Percentiles rank a stretch among this genome's conserved stretches.
phyloP scores from a whole-genome alignment of 768 basidiomycete genomes.

The Trametes coccinea region DNA sequence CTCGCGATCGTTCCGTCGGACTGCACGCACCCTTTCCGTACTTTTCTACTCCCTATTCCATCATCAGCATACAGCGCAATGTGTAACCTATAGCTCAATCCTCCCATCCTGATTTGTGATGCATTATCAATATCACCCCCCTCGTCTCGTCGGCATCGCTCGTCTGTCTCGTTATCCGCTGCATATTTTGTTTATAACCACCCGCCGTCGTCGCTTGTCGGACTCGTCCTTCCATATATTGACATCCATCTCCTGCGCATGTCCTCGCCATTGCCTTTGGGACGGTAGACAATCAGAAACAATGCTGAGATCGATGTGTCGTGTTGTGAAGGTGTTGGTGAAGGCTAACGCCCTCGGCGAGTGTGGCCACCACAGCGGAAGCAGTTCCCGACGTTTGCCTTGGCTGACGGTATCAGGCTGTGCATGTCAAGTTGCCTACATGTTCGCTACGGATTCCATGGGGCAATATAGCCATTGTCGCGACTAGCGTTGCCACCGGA shows the following conservation, averaged over 20 bases:
- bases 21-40: conserved; percentile 7
- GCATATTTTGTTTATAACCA: conserved; percentile 15
- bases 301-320: neutral
- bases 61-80: conserved; percentile 15
- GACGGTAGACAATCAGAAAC: conserved; percentile 1
- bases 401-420: too few species aligned
- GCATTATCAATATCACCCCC: conserved; percentile 5
- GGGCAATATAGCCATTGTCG: neutral
- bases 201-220: neutral
- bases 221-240: conserved; percentile 12
- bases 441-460: neutral
- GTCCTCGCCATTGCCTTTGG: neutral
- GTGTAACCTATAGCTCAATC: conserved; percentile 17
- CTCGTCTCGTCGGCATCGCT: conserved; percentile 11
- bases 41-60: neutral
- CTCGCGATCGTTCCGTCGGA: conserved; percentile 18
- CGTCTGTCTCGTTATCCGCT: conserved; percentile 14
- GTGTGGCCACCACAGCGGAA: too few species aligned
- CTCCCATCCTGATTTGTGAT: conserved; percentile 10
- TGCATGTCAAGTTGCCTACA: neutral
- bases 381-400: too few species aligned
- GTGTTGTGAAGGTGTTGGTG: neutral
- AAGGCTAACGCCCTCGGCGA: too few species aligned
- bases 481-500: neutral
- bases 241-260: conserved; percentile 1